A percentile compares a stretch with the other conserved stretches of the same genome.
Evolutionary conservation across 768 basidiomycete species (phyloP).

Genomic region (Amanita fuliginea): DNA sequence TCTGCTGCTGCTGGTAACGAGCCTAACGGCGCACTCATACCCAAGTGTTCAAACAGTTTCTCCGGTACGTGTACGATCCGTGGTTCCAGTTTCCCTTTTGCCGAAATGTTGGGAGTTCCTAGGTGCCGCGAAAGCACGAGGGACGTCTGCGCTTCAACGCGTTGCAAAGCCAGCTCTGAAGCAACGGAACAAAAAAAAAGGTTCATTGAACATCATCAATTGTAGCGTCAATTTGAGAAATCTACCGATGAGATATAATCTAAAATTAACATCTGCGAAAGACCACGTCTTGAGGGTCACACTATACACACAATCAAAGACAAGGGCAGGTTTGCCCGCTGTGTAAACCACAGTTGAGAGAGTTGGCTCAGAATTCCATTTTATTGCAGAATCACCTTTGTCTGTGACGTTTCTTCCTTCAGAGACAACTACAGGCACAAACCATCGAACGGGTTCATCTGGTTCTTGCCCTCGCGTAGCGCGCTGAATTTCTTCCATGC

Average conservation of each 20-base stretch:
- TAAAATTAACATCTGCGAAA: constrained; percentile 53
- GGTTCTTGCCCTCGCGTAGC: constrained; percentile 43
- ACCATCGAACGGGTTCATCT: constrained; percentile 36
- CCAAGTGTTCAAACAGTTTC: not conserved
- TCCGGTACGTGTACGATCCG: constrained; percentile 47
- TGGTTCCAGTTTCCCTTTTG: constrained; percentile 57
- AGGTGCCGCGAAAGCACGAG: constrained; percentile 59
- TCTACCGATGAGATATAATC: constrained; percentile 58
- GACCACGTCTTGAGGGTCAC: constrained; percentile 45
- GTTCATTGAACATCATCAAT: too few species aligned
- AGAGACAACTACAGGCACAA: constrained; percentile 64
- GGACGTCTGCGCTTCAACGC: constrained; percentile 49
- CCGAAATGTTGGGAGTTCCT: constrained; percentile 63
- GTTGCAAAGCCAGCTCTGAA: constrained; percentile 58
- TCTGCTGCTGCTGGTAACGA: not conserved
- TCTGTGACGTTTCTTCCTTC: constrained; percentile 51
- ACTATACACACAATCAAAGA: constrained; percentile 68
- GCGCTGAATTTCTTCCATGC: constrained; percentile 43
- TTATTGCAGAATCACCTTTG: constrained; percentile 38
- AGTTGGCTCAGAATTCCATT: not conserved
- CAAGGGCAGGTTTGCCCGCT: constrained; percentile 62
- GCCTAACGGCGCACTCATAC: not conserved
- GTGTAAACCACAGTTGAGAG: not conserved
- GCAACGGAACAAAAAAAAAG: too few species aligned
- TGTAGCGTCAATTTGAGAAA: too few species aligned